Evolutionary conservation across 2,329 filamentous ascomycete genomes (phyloP), one percentile per base, ranked within the genome.

Genomic region (Fusarium scirpi): DNA sequence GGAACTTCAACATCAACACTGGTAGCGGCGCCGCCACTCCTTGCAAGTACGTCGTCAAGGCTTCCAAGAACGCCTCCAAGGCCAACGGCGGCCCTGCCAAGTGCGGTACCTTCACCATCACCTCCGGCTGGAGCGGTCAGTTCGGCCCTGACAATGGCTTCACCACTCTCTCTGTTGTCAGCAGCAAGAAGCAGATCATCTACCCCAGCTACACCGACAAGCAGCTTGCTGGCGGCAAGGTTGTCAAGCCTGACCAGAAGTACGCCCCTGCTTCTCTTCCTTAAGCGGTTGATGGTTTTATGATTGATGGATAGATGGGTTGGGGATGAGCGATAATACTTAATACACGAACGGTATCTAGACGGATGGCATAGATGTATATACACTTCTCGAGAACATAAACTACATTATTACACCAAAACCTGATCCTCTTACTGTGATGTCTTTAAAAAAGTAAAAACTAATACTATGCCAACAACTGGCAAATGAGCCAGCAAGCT

Each of bases 111-210:
- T 89, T 82, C 80, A 84, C 80, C 60, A 76, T 88, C 73, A 85
- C 83, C 54, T 83, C 82, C 10, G 83, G 84, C 78, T 89, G 86
- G 86, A 85, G 82, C 71, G 85, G 82, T 70, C 83, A 87, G 73
- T 88, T 88, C 70, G 86, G 85, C 47, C 52, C 78, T 18, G 81
- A 74, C 64, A 80, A 84, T 29, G 86, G 85, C 70, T 88, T 87
- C 80, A 87, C 85, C 24, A 86, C 84, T 41, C 76, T 88, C 24
- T 79, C 83, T 47, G 82, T 88, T 58, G 80, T 83, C 76, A 77
- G 80, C 70, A 69, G 65, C 63, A 74, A 79, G 67, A 78, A 77
- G 61, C 78, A 81, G 61, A 87, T 88, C 59, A 75, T 82, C 62
- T 88, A 80, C 77, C 85, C 86, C 27, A 79, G 82, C 43, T 89